phyloP scores from a whole-genome alignment of 129 eudicot species.

The Flaveria bidentis region DNA sequence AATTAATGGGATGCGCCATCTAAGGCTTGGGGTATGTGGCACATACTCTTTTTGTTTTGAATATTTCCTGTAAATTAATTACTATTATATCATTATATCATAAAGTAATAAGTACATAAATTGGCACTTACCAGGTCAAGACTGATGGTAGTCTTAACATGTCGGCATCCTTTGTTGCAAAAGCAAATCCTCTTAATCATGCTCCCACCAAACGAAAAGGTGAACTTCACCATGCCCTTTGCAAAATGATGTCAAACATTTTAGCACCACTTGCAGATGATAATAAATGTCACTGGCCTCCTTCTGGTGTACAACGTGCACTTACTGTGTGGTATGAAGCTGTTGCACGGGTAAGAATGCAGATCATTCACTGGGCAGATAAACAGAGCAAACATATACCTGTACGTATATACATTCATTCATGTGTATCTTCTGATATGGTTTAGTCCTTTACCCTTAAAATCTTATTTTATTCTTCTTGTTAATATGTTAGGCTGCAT shows the following conservation, averaged over 20 bases:
- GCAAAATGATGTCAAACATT: constrained; percentile 86
- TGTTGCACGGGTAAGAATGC: constrained; percentile 76
- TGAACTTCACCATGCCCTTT: constrained; percentile 91
- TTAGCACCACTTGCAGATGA: constrained; percentile 88
- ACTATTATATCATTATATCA: background rate
- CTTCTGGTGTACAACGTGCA: constrained; percentile 79
- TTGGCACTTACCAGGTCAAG: constrained; percentile 59
- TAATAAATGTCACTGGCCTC: constrained; percentile 91
- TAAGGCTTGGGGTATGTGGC: constrained; percentile 79
- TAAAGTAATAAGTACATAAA: background rate
- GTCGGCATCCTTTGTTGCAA: constrained; percentile 86
- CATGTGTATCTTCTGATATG: background rate
- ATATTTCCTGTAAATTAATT: background rate
- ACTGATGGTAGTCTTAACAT: constrained; percentile 87
- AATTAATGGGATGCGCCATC: constrained; percentile 85
- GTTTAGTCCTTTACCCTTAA: background rate
- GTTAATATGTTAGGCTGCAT: constrained; percentile 59
- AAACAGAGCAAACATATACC: constrained; percentile 91
- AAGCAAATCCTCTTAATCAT: constrained; percentile 88
- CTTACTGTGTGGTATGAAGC: constrained; percentile 90
- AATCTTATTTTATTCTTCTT: background rate
- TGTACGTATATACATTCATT: constrained; percentile 47
- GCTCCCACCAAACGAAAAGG: constrained; percentile 84
- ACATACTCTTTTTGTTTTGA: constrained; percentile 4
- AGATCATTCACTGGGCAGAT: constrained; percentile 87